Base-by-base conservation (phyloP, 495 filamentous ascomycete genomes). In the Penicillium canescens region DNA sequence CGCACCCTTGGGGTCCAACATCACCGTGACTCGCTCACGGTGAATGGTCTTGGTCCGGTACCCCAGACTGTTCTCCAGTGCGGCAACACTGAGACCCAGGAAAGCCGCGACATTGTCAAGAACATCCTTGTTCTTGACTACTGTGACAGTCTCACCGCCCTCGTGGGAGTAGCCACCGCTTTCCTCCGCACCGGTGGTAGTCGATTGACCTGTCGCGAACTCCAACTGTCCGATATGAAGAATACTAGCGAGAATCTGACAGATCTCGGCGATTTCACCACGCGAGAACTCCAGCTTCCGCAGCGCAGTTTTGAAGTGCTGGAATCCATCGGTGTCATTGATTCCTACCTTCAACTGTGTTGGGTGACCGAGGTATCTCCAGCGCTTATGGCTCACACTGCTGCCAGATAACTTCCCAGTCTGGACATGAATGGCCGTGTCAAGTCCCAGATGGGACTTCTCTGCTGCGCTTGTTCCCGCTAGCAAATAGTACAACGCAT, bases 151-250 rank as follows among this genome's bases (percentile, higher is more conserved):
- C 64, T 96, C 89, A 20, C 87, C 90, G 47, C 94, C 94, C 69
- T 98, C 94, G 68, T 96, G 93, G 0, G 91, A 94, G 70, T 93
- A 96, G 14, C 94, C 94, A 46, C 93, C 93, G 63, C 93, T 97
- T 55, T 98, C 93, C 56, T 96, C 92, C 10, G 84, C 90, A 1
- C 81, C 81, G 4, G 84, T 87, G 12, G 83, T 82, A 1, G 93
- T 97, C 48, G 84, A 82, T 57, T 93, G 87, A 5, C 84, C 82
- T 1, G 82, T 92, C 51, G 82, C 79, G 63, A 98, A 98, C 44
- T 98, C 94, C 11, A 98, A 78, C 66, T 98, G 93, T 34, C 94
- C 94, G 60, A 98, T 90, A 61, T 98, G 94, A 12, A 98, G 79
- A 55, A 98, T 95, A 62, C 82, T 83, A 18, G 94, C 94, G 20